Percentiles rank a stretch among this genome's conserved stretches.
Evolutionary conservation across 306 rosid genomes (phyloP).

Genomic region (Elaeagnus macrophylla): DNA sequence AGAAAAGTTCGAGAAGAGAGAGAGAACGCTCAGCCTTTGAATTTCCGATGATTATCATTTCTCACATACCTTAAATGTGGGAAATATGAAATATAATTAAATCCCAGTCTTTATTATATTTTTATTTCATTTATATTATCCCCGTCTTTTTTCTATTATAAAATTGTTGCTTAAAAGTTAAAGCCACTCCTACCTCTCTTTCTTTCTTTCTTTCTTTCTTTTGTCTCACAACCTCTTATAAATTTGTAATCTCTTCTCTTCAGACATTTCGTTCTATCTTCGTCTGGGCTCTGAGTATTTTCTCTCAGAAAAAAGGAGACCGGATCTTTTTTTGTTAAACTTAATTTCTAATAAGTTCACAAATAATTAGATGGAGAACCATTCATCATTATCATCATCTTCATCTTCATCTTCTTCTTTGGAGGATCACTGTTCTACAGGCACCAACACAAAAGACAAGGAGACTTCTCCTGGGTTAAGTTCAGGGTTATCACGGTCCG

Average conservation of each 20-base stretch:
- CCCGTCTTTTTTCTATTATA: no score
- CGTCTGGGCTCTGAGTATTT: background rate
- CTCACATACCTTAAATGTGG: no score
- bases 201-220: background rate
- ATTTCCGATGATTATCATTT: no score
- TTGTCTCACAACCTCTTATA: background rate
- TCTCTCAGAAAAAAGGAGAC: background rate
- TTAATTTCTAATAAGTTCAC: no score
- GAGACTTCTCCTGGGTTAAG: conserved; percentile 9
- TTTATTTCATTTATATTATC: no score
- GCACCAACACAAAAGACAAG: conserved; percentile 19
- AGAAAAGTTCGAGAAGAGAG: no score
- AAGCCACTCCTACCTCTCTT: conserved; percentile 1
- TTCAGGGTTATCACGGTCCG: conserved; percentile 33
- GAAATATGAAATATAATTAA: no score
- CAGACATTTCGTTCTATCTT: background rate
- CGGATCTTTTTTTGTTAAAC: background rate
- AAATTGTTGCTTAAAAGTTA: no score
- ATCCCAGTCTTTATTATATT: no score
- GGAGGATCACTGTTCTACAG: conserved; percentile 2
- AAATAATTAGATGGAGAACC: conserved; percentile 19
- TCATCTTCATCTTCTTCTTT: conserved; percentile 19
- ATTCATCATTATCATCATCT: no score
- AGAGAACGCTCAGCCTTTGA: no score
- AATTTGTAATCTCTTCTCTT: conserved; percentile 1